Evolutionary conservation across 257 asterid species (phyloP).

Genomic region (Oldenlandia corymbosa): DNA sequence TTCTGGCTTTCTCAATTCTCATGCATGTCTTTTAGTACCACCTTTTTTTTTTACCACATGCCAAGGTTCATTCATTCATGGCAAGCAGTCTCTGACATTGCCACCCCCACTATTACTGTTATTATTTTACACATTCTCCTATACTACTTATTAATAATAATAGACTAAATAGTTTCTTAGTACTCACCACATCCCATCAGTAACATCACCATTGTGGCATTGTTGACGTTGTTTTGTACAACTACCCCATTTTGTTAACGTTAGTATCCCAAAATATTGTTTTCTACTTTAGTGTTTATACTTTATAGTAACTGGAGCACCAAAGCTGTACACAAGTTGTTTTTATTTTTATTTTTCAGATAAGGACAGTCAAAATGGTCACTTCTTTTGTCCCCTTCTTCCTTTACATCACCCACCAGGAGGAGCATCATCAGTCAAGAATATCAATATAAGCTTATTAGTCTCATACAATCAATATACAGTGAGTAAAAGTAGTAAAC

Average conservation of each 20-base stretch:
- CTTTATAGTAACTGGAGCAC: too few species aligned
- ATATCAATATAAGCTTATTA: not conserved
- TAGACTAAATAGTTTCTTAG: too few species aligned
- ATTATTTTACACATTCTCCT: too few species aligned
- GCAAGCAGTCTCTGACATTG: conserved; percentile 38
- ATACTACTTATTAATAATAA: too few species aligned
- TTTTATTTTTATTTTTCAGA: conserved; percentile 19
- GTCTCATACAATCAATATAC: too few species aligned
- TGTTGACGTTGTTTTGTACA: too few species aligned
- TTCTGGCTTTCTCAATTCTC: not conserved
- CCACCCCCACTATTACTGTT: conserved; percentile 21
- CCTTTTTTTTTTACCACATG: conserved; percentile 3
- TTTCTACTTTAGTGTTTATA: conserved; percentile 27
- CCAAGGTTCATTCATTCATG: conserved; percentile 17
- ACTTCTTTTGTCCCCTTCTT: not conserved
- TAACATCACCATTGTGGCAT: too few species aligned
- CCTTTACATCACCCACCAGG: not conserved
- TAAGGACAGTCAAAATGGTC: conserved; percentile 19
- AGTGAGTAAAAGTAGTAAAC: not conserved
- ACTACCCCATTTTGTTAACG: too few species aligned
- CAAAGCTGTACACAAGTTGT: too few species aligned
- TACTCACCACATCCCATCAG: too few species aligned
- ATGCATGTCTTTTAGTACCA: conserved; percentile 20
- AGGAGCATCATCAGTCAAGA: not conserved
- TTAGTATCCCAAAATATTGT: too few species aligned